Base-by-base conservation (phyloP, 495 filamentous ascomycete genomes). In the Penicillium diatomitis region DNA sequence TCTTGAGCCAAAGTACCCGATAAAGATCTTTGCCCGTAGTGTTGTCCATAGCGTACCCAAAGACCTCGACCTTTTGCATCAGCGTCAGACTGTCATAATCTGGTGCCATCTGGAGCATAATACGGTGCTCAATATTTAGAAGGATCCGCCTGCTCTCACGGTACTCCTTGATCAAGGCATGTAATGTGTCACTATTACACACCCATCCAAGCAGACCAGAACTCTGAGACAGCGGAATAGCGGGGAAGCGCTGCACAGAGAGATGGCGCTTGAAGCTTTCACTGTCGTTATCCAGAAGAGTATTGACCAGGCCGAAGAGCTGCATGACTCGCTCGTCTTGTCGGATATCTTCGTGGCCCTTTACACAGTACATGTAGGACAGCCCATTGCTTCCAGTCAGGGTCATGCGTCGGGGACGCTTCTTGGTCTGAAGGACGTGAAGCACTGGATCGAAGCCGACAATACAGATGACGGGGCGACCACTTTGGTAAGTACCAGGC, bases 281-380 rank as follows among this genome's bases (percentile, higher is more conserved):
- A 5, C 87, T 83, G 64, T 99, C 94, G 49, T 87, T 89, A 32
- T 86, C 78, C 20, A 99, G 78, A 7, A 97, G 79, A 1, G 94
- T 99, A 55, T 99, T 99, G 63, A 88, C 87, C 5, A 99, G 76
- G 37, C 92, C 92, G 56, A 99, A 97, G 10, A 99, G 79, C 64
- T 99, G 92, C 92, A 99, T 99, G 46, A 97, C 91, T 69, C 92
- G 85, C 64, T 99, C 92, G 61, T 99, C 92, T 69, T 99, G 92
- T 48, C 92, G 81, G 54, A 96, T 96, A 72, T 99, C 92, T 70
- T 99, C 92, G 56, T 97, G 94, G 7, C 92, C 92, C 70, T 99
- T 99, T 58, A 99, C 76, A 27, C 81, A 58, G 70, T 95, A 95
- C 43, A 87, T 83, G 70, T 97, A 95, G 8, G 78, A 74, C 41